These are phyloP conservation scores for Syzygium aqueum DNA, from an alignment of 345 rosid genomes.

Conservation along the genomic window DNA sequence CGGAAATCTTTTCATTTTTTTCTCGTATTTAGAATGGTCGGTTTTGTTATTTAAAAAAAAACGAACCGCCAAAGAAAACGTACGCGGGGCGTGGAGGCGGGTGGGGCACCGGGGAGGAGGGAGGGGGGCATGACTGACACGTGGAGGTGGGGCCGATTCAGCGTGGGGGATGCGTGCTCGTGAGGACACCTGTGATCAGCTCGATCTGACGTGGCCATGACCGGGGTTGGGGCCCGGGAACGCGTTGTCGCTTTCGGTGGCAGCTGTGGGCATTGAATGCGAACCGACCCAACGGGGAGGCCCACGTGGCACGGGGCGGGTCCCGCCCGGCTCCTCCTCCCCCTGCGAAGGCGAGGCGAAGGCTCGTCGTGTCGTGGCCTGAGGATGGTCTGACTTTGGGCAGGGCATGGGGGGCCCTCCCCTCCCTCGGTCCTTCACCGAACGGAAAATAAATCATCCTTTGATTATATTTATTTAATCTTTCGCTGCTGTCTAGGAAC, in stretches of 20 bases:
- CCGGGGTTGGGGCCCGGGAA: constrained; percentile 14
- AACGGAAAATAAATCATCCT: neutral
- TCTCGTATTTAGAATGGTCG: neutral
- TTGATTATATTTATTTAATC: no score
- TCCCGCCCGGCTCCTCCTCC: neutral
- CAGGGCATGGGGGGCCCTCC: neutral
- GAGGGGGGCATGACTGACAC: constrained; percentile 7
- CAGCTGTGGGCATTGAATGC: constrained; percentile 5
- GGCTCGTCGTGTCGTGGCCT: neutral
- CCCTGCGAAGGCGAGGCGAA: neutral
- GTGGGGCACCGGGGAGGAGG: constrained; percentile 2
- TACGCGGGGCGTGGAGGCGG: neutral
- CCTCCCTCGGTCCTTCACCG: neutral
- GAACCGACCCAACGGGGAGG: neutral
- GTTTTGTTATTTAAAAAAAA: neutral
- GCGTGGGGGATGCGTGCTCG: constrained; percentile 16
- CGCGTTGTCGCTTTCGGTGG: constrained; percentile 28
- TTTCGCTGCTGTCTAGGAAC: neutral
- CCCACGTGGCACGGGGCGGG: neutral
- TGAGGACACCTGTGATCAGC: constrained; percentile 20
- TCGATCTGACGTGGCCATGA: constrained; percentile 33
- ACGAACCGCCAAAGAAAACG: neutral
- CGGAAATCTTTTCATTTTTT: neutral
- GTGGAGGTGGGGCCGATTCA: constrained; percentile 12
- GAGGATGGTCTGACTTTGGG: neutral